phyloP scores from a whole-genome alignment of 1,284 basidiomycete genomes.

The Malassezia sympodialis region DNA sequence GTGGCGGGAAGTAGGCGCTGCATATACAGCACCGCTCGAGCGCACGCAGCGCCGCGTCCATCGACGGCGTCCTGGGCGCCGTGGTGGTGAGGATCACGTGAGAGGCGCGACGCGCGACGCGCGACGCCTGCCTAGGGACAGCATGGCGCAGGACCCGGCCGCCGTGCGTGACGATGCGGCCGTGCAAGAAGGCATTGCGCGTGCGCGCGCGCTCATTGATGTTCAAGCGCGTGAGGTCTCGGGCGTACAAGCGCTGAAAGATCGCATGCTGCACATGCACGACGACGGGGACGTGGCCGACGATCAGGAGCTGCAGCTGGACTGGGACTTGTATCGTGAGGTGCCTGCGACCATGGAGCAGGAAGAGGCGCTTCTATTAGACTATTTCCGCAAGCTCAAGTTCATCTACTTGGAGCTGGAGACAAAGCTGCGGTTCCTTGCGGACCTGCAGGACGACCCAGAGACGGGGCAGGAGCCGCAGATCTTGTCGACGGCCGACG shows the following conservation, averaged over 20 bases:
- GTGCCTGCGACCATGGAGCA: constrained; percentile 30
- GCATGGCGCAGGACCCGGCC: background rate
- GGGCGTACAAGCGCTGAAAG: constrained; percentile 3
- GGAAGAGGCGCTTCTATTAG: constrained; percentile 31
- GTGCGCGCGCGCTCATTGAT: background rate
- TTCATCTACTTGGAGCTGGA: constrained; percentile 43
- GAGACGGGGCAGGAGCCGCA: constrained; percentile 37
- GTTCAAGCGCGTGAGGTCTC: background rate
- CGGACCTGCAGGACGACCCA: constrained; percentile 35
- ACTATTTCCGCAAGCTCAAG: constrained; percentile 43
- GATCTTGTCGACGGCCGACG: constrained; percentile 34
- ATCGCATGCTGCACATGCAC: background rate
- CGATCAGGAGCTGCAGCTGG: constrained; percentile 29
- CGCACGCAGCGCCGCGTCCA: constrained; percentile 1
- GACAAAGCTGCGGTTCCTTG: constrained; percentile 41
- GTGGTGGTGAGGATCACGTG: background rate
- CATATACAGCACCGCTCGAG: constrained; percentile 11
- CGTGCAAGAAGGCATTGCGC: background rate
- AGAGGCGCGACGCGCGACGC: background rate
- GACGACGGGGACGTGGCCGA: background rate
- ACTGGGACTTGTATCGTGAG: constrained; percentile 36
- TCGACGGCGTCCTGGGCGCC: background rate
- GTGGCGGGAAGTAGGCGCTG: background rate
- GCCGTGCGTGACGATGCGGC: background rate
- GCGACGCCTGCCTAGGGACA: background rate